phyloP scores from a whole-genome alignment of 768 basidiomycete species.

The Hebeloma cylindrosporum region DNA sequence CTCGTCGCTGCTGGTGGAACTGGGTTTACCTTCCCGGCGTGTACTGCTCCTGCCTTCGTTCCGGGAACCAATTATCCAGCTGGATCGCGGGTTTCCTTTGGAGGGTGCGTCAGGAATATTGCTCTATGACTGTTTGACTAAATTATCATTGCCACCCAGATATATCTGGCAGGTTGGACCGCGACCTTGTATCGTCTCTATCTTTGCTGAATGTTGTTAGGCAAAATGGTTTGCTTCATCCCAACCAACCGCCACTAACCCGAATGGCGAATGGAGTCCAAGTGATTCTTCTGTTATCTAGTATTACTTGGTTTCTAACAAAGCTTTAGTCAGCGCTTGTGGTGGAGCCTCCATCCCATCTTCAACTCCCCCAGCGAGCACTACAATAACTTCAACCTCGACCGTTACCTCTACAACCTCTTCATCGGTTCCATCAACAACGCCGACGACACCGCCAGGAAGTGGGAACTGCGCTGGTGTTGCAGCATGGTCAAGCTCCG shows the following conservation, averaged over 20 bases:
- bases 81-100: conserved; percentile 52
- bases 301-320: not conserved
- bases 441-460: conserved; percentile 17
- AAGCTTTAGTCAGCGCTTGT: conserved; percentile 54
- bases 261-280: conserved; percentile 63
- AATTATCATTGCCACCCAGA: conserved; percentile 32
- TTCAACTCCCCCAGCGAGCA: conserved; percentile 22
- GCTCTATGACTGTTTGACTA: conserved; percentile 5
- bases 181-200: no score
- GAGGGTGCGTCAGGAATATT: conserved; percentile 42
- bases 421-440: conserved; percentile 24
- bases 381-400: conserved; percentile 15
- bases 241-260: conserved; percentile 44
- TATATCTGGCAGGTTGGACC: conserved; percentile 63
- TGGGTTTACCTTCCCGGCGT: conserved; percentile 64
- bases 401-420: conserved; percentile 12
- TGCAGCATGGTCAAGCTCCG: conserved; percentile 47
- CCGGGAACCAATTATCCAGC: conserved; percentile 51
- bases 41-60: conserved; percentile 54
- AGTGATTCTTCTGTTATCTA: conserved; percentile 38
- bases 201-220: no score
- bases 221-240: conserved; percentile 59
- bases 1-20: conserved; percentile 63
- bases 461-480: conserved; percentile 47
- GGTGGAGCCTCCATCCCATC: conserved; percentile 30